phyloP scores from a whole-genome alignment of 768 basidiomycete genomes.

The Tulasnella sp. region DNA sequence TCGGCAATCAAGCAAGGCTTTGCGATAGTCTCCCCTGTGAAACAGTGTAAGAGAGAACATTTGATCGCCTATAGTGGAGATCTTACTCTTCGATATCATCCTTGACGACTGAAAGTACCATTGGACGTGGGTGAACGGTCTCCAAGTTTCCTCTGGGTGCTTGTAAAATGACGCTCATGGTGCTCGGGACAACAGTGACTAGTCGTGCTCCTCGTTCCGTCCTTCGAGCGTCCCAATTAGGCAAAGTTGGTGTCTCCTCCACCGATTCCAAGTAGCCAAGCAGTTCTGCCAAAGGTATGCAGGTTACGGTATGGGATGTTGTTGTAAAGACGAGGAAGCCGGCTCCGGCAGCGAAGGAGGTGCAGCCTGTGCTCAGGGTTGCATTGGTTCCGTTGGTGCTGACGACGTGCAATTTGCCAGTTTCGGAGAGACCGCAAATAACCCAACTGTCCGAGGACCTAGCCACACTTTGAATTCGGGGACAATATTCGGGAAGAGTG shows the following conservation, averaged over 20 bases:
- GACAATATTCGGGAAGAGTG: slow-evolving; percentile 55
- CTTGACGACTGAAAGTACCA: slow-evolving; percentile 79
- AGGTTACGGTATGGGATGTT: slow-evolving; percentile 69
- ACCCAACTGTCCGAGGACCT: slow-evolving; percentile 27
- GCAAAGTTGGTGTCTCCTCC: background rate
- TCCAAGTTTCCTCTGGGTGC: slow-evolving; percentile 98
- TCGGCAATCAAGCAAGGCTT: slow-evolving; percentile 84
- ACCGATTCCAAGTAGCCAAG: slow-evolving; percentile 21
- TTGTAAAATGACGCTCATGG: slow-evolving; percentile 86
- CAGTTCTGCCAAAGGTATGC: slow-evolving; percentile 47
- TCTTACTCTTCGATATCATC: slow-evolving; percentile 67
- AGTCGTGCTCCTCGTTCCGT: slow-evolving; percentile 87
- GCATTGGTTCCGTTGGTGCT: slow-evolving; percentile 25
- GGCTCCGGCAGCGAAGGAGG: slow-evolving; percentile 62
- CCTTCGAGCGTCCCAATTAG: slow-evolving; percentile 59
- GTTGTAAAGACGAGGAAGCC: slow-evolving; percentile 82
- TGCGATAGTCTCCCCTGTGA: slow-evolving; percentile 59
- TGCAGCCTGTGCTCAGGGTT: slow-evolving; percentile 32
- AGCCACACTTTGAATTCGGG: slow-evolving; percentile 32
- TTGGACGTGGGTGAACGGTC: slow-evolving; percentile 84
- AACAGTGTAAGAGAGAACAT: background rate
- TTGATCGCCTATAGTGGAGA: background rate
- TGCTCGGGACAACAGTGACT: slow-evolving; percentile 76
- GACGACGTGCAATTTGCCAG: slow-evolving; percentile 57
- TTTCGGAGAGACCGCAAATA: slow-evolving; percentile 56